phyloP scores from a whole-genome alignment of 768 basidiomycete species.

The Xanthoconium purpureum region DNA sequence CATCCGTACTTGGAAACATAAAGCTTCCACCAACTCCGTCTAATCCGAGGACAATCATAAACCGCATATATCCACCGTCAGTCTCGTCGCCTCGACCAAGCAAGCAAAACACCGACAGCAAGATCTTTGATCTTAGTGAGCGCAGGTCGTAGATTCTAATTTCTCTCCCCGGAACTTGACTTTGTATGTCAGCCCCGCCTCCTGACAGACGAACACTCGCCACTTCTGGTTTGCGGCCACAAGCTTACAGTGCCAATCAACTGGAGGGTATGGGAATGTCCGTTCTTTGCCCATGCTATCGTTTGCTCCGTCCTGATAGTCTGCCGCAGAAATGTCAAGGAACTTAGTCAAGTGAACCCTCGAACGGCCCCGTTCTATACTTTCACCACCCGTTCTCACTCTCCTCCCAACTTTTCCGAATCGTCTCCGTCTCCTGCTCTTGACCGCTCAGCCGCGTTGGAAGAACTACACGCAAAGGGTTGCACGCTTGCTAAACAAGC shows the following conservation, averaged over 20 bases:
- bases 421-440: slow-evolving; percentile 29
- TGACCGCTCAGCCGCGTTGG: slow-evolving; percentile 54
- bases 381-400: slow-evolving; percentile 45
- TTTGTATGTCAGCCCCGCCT: slow-evolving; percentile 27
- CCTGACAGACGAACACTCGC: slow-evolving; percentile 43
- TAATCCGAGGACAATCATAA: background rate
- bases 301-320: slow-evolving; percentile 2
- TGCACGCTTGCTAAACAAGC: slow-evolving; percentile 65
- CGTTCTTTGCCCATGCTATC: slow-evolving; percentile 16
- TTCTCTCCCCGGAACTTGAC: background rate
- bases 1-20: background rate
- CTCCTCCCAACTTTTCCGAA: slow-evolving; percentile 20
- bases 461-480: slow-evolving; percentile 52
- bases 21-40: slow-evolving; percentile 1
- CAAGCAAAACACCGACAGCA: slow-evolving; percentile 8
- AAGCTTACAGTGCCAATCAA: slow-evolving; percentile 40
- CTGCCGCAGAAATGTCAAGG: slow-evolving; percentile 43
- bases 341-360: slow-evolving; percentile 55
- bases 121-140: slow-evolving; percentile 46
- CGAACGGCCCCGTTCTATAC: slow-evolving; percentile 55
- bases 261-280: slow-evolving; percentile 54
- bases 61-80: slow-evolving; percentile 26
- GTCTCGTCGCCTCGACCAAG: slow-evolving; percentile 1
- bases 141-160: background rate
- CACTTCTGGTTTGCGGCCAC: slow-evolving; percentile 51